These are phyloP conservation scores for Coniochaeta hoffmannii DNA, from an alignment of 2,329 filamentous ascomycete genomes.

Conservation along the genomic window DNA sequence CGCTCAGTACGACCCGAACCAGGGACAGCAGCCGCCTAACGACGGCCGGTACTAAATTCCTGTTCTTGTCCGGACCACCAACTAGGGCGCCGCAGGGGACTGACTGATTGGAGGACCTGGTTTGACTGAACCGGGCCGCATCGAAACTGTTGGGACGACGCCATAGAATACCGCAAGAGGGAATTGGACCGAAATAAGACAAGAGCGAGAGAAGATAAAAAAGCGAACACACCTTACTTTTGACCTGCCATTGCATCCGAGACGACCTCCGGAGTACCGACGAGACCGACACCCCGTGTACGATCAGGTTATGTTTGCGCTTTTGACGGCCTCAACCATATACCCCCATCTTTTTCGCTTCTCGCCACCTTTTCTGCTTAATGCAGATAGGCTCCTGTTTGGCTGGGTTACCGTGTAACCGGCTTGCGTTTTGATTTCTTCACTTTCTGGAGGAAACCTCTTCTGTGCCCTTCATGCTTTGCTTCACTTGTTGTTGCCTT, in stretches of 20 bases:
- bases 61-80: neutral
- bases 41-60: constrained; percentile 30
- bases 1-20: constrained; percentile 34
- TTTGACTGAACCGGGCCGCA: neutral
- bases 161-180: neutral
- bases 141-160: constrained; percentile 1
- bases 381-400: neutral
- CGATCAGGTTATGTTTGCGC: constrained; percentile 6
- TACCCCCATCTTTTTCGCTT: constrained; percentile 1
- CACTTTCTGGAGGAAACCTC: neutral
- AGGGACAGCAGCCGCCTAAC: constrained; percentile 29
- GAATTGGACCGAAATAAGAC: constrained; percentile 1
- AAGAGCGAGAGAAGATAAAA: neutral
- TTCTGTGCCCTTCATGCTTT: neutral
- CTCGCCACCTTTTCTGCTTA: neutral
- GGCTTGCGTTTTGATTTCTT: neutral
- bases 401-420: neutral
- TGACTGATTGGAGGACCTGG: neutral
- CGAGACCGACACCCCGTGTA: constrained; percentile 3
- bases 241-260: neutral
- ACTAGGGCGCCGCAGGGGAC: constrained; percentile 2
- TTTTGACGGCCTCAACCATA: constrained; percentile 6
- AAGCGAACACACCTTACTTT: neutral
- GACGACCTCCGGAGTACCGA: neutral
- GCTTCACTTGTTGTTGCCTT: neutral